These are phyloP conservation scores for Blastocystis sp. DNA, from an alignment of 352 stramenopile species.

Conservation along the genomic window DNA sequence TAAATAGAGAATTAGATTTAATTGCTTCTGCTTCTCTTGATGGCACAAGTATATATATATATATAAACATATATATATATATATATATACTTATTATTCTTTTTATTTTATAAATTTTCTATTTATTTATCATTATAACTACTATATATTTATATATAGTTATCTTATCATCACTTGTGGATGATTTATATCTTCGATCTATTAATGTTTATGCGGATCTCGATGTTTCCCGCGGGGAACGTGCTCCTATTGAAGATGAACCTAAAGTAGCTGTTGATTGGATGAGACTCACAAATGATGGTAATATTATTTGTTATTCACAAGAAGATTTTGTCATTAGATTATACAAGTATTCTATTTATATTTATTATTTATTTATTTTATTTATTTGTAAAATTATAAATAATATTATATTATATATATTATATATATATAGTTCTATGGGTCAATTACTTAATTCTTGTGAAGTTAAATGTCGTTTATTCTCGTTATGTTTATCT, in stretches of 20 bases:
- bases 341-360: no score
- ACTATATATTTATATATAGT: constrained; percentile 1
- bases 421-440: no score
- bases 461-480: constrained; percentile 29
- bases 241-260: no score
- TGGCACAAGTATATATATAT: background rate
- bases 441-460: constrained; percentile 21
- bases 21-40: constrained; percentile 18
- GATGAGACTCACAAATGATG: constrained; percentile 29
- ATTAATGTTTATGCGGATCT: constrained; percentile 19
- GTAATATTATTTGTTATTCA: constrained; percentile 30
- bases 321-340: constrained; percentile 30
- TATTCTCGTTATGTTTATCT: constrained; percentile 10
- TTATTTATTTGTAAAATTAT: no score
- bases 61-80: no score
- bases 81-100: no score
- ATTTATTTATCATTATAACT: no score
- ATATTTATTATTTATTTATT: no score
- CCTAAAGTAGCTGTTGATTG: no score
- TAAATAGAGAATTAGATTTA: constrained; percentile 33
- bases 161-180: constrained; percentile 25
- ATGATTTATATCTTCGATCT: constrained; percentile 12
- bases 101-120: no score
- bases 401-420: no score
- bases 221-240: constrained; percentile 17